Evolutionary conservation across 306 rosid genomes (phyloP).

Genomic region (Crataegus laevigata): DNA sequence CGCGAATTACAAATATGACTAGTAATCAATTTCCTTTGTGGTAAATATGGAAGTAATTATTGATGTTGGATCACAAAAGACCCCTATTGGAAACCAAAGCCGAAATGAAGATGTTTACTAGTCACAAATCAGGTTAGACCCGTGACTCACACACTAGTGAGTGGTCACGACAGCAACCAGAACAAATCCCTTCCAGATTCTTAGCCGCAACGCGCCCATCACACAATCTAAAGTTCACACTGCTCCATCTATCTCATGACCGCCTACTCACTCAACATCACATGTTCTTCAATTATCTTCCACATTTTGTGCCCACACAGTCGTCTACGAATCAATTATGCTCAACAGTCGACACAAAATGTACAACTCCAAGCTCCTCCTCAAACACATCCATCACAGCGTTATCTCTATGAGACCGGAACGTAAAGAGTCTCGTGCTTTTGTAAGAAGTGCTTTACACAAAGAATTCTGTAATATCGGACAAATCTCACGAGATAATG

Average conservation of each 20-base stretch:
- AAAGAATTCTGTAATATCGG: too few species aligned
- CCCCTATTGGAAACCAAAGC: background rate
- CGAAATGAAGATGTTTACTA: background rate
- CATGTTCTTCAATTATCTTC: background rate
- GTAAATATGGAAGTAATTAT: background rate
- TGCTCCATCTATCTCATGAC: background rate
- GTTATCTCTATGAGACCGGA: background rate
- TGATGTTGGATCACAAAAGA: too few species aligned
- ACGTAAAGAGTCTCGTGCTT: background rate
- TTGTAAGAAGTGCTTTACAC: background rate
- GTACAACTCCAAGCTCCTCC: background rate
- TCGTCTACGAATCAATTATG: background rate
- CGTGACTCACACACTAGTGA: background rate
- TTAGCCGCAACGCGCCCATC: background rate
- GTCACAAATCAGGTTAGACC: background rate
- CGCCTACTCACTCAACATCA: background rate
- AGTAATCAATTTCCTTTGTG: too few species aligned
- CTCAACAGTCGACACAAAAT: background rate
- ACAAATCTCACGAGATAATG: too few species aligned
- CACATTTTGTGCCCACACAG: background rate
- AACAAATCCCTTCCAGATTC: background rate
- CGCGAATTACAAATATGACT: too few species aligned
- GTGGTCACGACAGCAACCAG: background rate
- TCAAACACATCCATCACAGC: background rate
- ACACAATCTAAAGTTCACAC: background rate